Percentiles rank a stretch among this genome's conserved stretches.
Evolutionary conservation across 495 filamentous ascomycete species (phyloP).

Genomic region (Endocarpon pusillum): DNA sequence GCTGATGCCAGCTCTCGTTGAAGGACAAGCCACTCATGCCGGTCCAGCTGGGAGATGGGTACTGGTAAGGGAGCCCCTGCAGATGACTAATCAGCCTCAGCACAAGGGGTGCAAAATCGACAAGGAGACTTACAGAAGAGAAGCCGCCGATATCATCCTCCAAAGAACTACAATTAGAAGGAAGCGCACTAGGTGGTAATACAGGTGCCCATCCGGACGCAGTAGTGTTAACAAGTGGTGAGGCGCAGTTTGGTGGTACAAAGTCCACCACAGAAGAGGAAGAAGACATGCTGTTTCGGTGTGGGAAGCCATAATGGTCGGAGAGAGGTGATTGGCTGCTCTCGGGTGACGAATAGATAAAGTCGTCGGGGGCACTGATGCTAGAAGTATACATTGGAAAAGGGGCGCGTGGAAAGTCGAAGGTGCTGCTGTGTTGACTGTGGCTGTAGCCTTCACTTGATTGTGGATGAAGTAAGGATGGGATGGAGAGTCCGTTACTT

Average conservation of each 20-base stretch:
- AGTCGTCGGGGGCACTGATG: too few relatives aligned
- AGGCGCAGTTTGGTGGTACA: neutral
- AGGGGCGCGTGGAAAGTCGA: too few relatives aligned
- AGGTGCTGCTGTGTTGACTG: too few relatives aligned
- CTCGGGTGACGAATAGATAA: constrained; percentile 1
- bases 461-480: neutral
- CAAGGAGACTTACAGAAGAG: too few relatives aligned
- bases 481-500: constrained; percentile 1
- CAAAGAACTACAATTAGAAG: neutral
- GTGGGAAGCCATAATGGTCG: constrained; percentile 3
- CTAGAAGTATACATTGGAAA: too few relatives aligned
- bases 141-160: too few relatives aligned
- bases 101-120: too few relatives aligned
- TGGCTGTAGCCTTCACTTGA: neutral
- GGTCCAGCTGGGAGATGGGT: constrained; percentile 27
- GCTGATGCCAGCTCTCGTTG: constrained; percentile 19
- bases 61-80: constrained; percentile 23
- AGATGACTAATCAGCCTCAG: too few relatives aligned
- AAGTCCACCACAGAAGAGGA: constrained; percentile 2
- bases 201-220: neutral
- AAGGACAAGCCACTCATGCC: constrained; percentile 22
- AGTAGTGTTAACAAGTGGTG: neutral
- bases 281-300: constrained; percentile 3
- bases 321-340: constrained; percentile 1
- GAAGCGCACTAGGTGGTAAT: neutral